These are phyloP conservation scores for Aspergillus sp. DNA, from an alignment of 2,329 filamentous ascomycete genomes.

Conservation along the genomic window DNA sequence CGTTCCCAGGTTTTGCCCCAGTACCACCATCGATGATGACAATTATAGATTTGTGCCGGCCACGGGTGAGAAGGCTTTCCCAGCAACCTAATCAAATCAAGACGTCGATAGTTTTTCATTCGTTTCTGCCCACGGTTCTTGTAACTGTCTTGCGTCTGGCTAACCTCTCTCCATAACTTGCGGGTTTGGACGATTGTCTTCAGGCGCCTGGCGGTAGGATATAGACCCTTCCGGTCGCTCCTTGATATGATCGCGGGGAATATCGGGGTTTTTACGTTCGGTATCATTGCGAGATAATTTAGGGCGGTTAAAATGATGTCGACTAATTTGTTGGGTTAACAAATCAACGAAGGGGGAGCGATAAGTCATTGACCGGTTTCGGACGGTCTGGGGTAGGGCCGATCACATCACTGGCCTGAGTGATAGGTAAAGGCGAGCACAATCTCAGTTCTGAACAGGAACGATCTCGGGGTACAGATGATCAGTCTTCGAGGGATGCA, in stretches of 20 bases:
- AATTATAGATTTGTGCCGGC: slow-evolving; percentile 3
- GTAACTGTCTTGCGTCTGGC: not conserved
- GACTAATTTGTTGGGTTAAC: not conserved
- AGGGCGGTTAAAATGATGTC: not conserved
- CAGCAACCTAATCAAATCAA: not conserved
- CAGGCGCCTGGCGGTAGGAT: not conserved
- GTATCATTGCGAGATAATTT: not conserved
- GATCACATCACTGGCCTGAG: not conserved
- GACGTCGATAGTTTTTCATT: slow-evolving; percentile 5
- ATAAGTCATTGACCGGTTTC: slow-evolving; percentile 1
- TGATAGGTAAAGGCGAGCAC: not conserved
- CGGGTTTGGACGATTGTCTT: slow-evolving; percentile 8
- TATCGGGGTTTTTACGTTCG: not conserved
- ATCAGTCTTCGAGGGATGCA: too few relatives aligned
- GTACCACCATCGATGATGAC: slow-evolving; percentile 15
- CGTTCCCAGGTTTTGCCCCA: slow-evolving; percentile 13
- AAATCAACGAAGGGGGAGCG: not conserved
- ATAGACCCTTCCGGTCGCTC: not conserved
- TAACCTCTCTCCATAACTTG: slow-evolving; percentile 7
- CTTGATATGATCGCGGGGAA: not conserved
- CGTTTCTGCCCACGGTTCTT: not conserved
- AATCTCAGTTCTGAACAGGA: not conserved
- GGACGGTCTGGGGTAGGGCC: not conserved
- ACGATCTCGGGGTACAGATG: not conserved
- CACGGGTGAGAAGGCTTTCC: slow-evolving; percentile 1